Base-by-base conservation (phyloP, 2,329 filamentous ascomycete genomes). In the Fusarium algeriense region DNA sequence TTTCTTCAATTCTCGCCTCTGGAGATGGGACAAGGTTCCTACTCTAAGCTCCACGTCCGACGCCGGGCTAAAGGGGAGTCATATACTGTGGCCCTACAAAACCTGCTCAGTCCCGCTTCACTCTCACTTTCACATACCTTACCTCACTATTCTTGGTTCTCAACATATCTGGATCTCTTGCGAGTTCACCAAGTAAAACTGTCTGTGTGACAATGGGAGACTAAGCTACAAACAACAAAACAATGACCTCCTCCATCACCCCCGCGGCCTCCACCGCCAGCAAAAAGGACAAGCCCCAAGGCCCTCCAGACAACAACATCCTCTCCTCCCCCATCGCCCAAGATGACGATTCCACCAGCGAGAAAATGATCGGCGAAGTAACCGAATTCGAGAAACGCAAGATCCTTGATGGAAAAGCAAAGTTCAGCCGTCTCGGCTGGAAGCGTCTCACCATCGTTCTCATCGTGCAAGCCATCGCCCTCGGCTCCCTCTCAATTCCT, bases 331-430 rank as follows among this genome's bases (percentile, higher is more conserved):
- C 52, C 10, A 15, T 56, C 20, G 35, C 46, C 32, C 35, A 54
- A 32, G 63, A 67, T 30, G 60, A 66, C 13, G 71, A 73, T 23
- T 71, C 71, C 15, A 62, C 67, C 35, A 73, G 71, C 52, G 71
- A 73, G 32, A 73, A 73, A 30, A 72, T 73, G 73, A 48, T 70
- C 12, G 74, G 74, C 52, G 71, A 76, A 49, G 64, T 73, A 4
- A 72, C 74, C 34, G 72, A 76, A 34, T 73, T 74, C 10, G 74
- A 76, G 60, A 70, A 74, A 53, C 67, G 72, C 59, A 76, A 76
- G 63, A 72, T 71, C 38, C 53, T 70, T 35, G 73, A 66, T 38
- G 73, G 73, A 19, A 70, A 69, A 13, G 71, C 71, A 5, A 75
- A 74, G 38, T 75, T 75, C 55, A 65, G 63, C 50, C 73, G 73